Base-by-base conservation (phyloP, 129 eudicot genomes). In the carrot (Daucus carota) region DNA sequence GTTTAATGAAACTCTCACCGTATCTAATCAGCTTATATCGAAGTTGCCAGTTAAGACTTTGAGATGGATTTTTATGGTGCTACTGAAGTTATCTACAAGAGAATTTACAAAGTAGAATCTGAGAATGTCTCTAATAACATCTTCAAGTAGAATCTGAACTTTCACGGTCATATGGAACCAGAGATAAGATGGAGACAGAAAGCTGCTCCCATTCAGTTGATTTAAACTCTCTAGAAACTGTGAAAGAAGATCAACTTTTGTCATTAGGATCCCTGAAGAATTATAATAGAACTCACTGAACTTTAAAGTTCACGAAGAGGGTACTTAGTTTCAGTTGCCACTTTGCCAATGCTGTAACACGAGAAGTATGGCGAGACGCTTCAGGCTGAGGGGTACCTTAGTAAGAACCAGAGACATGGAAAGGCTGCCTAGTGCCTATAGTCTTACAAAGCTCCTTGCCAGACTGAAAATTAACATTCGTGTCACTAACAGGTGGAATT, bases 321-420 rank as follows among this genome's bases (percentile, higher is more conserved):
- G 38, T 75, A 71, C 36, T 93, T 93, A 2, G 83, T 91, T 40
- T 84, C 93, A 1, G 81, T 86, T 40, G 87, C 93, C 70, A 83
- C 85, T 31, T 81, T 91, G 63, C 97, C n/a, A 1, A 79, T 81
- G 78, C 29, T 88, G 36, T 91, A 91, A 70, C 81, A 86, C 57
- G 87, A 85, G 40, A 85, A 72, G 31, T 88, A 81, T 57, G 88
- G 91, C 57, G 86, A 47, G 82, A 70, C 78, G 2, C 83, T 88
- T 72, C 97, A 89, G 75, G 97, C 96, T 14, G 97, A 91, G 73
- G 97, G 97, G 73, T 94, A 94, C 79, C 85, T 91, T 47, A 91
- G 97, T 3, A 97, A 94, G 82, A 94, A 97, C 79, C 97, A 91
- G 82, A 75, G 98, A 63, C 96, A 94, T 50, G 98, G 97, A 59